Evolutionary conservation across 768 basidiomycete species (phyloP), one percentile per base, ranked within the genome.

Genomic region (Coprinopsis strossmayeri): DNA sequence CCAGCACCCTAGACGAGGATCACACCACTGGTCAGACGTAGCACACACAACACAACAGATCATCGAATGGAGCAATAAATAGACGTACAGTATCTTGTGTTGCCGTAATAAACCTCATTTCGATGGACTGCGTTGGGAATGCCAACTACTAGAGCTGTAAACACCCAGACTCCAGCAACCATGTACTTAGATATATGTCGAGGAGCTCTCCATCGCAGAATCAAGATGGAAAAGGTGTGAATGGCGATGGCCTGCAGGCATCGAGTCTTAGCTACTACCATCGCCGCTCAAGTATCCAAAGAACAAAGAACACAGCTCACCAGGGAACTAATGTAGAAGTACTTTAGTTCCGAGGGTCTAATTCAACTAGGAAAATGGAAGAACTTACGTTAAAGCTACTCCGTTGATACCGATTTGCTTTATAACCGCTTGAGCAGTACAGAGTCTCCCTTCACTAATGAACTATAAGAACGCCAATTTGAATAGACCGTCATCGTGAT

Each of bases 1-100:
- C 77, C 78, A 79, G 53, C 78, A 78, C 78, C 76, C 76, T 76
- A 52, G 3, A n/a, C 30, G 32, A 13, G 3, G n/a, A n/a, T n/a
- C n/a, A n/a, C n/a, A n/a, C n/a, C n/a, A n/a, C n/a, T n/a, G n/a
- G n/a, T n/a, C n/a, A n/a, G n/a, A n/a, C n/a, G n/a, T n/a, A n/a
- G n/a, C n/a, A n/a, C n/a, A n/a, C n/a, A n/a, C n/a, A n/a, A n/a
- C n/a, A n/a, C n/a, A n/a, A n/a, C n/a, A n/a, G n/a, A 15, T 21
- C 20, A 23, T 2, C 15, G 13, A 41, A 15, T 32, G 38, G 43
- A 20, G 13, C 11, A 26, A 20, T 18, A 24, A 35, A 20, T n/a
- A 27, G 11, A 61, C 67, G 47, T 38, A 71, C 72, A 74, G 48
- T 65, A 65, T n/a, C 64, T 65, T 0, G 70, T 70, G 24, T 62